Base-by-base conservation (phyloP, 176 grass and related monocot genomes). In the Carex myosuroides region DNA sequence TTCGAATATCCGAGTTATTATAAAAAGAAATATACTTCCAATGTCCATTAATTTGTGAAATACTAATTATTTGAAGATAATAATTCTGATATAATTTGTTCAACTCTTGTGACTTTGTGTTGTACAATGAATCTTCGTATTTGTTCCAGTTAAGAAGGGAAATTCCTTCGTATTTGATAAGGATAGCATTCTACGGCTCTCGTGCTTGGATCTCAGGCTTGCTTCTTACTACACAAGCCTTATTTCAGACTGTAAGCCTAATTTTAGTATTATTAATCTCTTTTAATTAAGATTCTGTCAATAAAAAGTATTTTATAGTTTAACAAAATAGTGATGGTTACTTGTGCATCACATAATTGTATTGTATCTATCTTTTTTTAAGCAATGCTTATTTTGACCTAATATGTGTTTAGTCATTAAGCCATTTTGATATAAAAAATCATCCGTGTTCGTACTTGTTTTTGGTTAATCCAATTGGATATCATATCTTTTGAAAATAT, bases 211-310 rank as follows among this genome's bases (percentile, higher is more conserved):
- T 85, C 11, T 62, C 83, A 20, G 58, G 58, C 52, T 32, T 85
- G 56, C 52, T 85, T 62, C 70, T 85, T 58, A 85, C 83, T 48
- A 72, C 56, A 59, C 68, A 77, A 72, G 30, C 58, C 20, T 39
- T 85, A 8, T 75, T 72, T 60, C 39, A 77, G 64, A 85, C 17
- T 77, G 83, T 85, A 74, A 77, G 79, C 26, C 16, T 42, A 64
- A 59, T 62, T 59, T 60, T n/a, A 60, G 5, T 60, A 60, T 20
- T 17, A 60, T n/a, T 60, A 60, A 60, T n/a, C 57, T 60, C 57
- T 60, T 60, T 60, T 82, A 8, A 62, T n/a, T 82, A 42, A 39
- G 6, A 32, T 81, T 60, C 14, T 64, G 2, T 33, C 21, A n/a
- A 68, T 13, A 12, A 46, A 50, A 48, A 30, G 16, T 84, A 48